phyloP scores from a whole-genome alignment of 2,329 filamentous ascomycete species.

The Alternaria rosae region DNA sequence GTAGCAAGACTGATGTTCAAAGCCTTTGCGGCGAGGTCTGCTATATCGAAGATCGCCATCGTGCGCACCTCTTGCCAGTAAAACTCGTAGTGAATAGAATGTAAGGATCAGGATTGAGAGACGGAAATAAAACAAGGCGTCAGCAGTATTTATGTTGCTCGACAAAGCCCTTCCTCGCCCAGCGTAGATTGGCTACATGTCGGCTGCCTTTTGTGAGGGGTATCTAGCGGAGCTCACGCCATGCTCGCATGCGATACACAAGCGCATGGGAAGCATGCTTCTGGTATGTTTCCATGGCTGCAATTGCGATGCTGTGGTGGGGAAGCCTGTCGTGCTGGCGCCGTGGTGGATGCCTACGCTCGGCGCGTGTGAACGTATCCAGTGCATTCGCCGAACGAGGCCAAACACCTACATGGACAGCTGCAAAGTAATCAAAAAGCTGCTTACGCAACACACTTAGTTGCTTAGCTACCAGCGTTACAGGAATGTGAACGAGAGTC shows the following conservation, averaged over 20 bases:
- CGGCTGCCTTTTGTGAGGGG: background rate
- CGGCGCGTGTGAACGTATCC: background rate
- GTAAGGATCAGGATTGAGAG: background rate
- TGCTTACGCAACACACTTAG: background rate
- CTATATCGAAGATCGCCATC: background rate
- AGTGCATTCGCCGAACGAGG: background rate
- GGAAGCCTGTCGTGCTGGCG: background rate
- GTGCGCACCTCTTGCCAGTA: background rate
- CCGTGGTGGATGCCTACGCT: background rate
- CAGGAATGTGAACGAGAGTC: background rate
- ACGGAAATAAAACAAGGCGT: background rate
- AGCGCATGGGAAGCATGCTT: background rate
- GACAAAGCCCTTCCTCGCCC: background rate
- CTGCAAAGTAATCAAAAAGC: background rate
- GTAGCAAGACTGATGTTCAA: constrained; percentile 6
- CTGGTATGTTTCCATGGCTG: background rate
- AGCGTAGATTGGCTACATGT: background rate
- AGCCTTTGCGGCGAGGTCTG: background rate
- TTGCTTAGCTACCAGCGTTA: background rate
- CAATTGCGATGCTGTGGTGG: background rate
- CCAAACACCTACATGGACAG: background rate
- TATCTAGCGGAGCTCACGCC: background rate
- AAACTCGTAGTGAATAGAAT: background rate
- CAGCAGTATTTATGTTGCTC: background rate
- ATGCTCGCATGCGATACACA: background rate